Evolutionary conservation across 768 basidiomycete species (phyloP), one percentile per base, ranked within the genome.

Genomic region (Trametes coccinea): DNA sequence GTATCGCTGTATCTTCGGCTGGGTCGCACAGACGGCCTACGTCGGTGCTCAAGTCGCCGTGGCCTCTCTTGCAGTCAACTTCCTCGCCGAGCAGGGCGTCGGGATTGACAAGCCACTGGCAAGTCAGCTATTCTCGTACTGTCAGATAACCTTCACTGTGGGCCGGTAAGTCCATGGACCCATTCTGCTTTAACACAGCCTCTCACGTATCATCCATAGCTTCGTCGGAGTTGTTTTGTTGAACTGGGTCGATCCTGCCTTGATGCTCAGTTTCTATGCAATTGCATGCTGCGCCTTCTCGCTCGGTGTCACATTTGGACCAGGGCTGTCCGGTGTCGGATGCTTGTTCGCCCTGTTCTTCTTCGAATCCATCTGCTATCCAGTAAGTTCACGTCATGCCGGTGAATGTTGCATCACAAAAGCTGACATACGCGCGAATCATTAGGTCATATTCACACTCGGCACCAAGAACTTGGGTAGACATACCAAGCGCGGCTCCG

Each of bases 331-430:
- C 4, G 89, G 84, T 37, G 74, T 90, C 44, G 83, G 77, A 9
- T 86, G 82, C 73, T 70, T 90, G 39, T 89, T 87, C 68, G 69
- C 77, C 57, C 73, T 90, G 56, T 88, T 89, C 79, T 88, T 86
- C 78, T 88, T 88, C 70, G 88, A 89, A 73, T 88, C 86, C 33
- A 89, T 90, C 61, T 89, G 87, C 66, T 87, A 87, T 64, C 85
- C 86, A 5, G 83, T 82, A 60, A 63, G 79, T 73, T 4, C 40
- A 22, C 37, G 45, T 30, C 13, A 17, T 16, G 13, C 13, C 11
- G 8, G 2, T 17, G 39, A 30, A n/a, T 45, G 17, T 44, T 40
- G 47, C 7, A 34, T 13, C 57, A 30, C 27, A 17, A 22, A 13
- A 11, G 7, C n/a, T 40, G 34, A 46, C 13, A 29, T n/a, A 60